Base-by-base conservation (phyloP, 768 basidiomycete species). In the Boletus eberwhitei region DNA sequence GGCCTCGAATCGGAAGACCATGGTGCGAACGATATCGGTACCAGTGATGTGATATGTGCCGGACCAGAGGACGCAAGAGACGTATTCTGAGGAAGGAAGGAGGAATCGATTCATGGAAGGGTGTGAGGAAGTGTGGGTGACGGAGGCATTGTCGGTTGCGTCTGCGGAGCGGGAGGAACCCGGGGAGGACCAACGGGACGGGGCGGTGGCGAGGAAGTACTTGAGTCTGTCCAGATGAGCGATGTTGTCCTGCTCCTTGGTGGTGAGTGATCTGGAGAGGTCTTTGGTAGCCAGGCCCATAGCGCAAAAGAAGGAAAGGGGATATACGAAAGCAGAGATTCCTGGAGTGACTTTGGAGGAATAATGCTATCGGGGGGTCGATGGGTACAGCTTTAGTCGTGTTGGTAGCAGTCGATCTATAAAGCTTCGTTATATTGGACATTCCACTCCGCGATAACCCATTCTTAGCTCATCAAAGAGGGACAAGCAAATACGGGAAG, bases 21-120 rank as follows among this genome's bases (percentile, higher is more conserved):
- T 78, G 5, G 93, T 92, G 59, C 95, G 82, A 31, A 98, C 94
- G 67, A 98, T 97, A 73, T 98, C 95, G 7, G 95, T 98, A 32
- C 95, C 95, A 3, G 94, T 96, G 73, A 98, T 92, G 66, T 96
- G 91, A 66, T 93, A 94, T 32, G 90, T 79, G 8, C 93, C 88
- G 47, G 86, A 84, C 95, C 95, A 98, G 17, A 92, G 79, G 11
- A 97, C 90, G 67, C 95, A 98, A 6, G 88, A 85, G 39, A 98
- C 90, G 64, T 86, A 88, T 70, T 91, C 94, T 47, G 89, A 85
- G 53, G 88, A 84, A 0, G 95, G 94, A 16, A 98, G 82, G 37
- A 86, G 79, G 71, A 97, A 97, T 31, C 93, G 82, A 64, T 91
- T 89, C 64, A 97, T 81, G 24, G 84, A 83, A 7, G 88, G 88